Evolutionary conservation across 1,284 basidiomycete species (phyloP), one percentile per base, ranked within the genome.

Genomic region (Coniophora puteana): DNA sequence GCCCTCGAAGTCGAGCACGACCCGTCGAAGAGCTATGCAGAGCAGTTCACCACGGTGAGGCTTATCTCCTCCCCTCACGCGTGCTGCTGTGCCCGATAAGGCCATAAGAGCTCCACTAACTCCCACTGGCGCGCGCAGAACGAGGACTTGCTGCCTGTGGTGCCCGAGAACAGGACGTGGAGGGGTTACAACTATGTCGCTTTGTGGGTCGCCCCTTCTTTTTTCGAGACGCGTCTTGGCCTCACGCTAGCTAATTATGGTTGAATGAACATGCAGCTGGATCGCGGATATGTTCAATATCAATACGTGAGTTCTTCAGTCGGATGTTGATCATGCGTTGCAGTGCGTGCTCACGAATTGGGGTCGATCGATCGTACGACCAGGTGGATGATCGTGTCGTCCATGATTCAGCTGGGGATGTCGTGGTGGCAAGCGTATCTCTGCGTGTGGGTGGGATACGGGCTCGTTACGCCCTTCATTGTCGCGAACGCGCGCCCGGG

Each of bases 401-500:
- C 82, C 5, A 87, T 89, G 83, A 78, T 85, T 31, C 75, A 80
- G 42, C 65, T 80, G 8, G 85, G 85, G 3, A 69, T 91, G 18
- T 82, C 78, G 0, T 90, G 86, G 86, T 90, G 85, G 85, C 84
- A 89, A 58, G 80, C 85, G 10, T 87, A 83, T 83, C 69, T 87
- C 28, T 79, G 81, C 52, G 83, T 88, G 13, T 87, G 82, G 74
- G 57, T 90, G 37, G 89, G 88, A 2, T 93, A 91, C 57, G 69
- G 72, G 1, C 55, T 84, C 34, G 80, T 83, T 16, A 82, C 83
- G 1, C 79, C 80, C 1, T 83, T 93, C 61, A 75, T 93, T 44
- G 83, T 84, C 20, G 62, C 86, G 46, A 90, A 89, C 50, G 89
- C 86, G n/a, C 76, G 87, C 20, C 83, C 85, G 2, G 88, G 87